phyloP scores from a whole-genome alignment of 2,329 filamentous ascomycete genomes.

The Pseudogymnoascus sp. region DNA sequence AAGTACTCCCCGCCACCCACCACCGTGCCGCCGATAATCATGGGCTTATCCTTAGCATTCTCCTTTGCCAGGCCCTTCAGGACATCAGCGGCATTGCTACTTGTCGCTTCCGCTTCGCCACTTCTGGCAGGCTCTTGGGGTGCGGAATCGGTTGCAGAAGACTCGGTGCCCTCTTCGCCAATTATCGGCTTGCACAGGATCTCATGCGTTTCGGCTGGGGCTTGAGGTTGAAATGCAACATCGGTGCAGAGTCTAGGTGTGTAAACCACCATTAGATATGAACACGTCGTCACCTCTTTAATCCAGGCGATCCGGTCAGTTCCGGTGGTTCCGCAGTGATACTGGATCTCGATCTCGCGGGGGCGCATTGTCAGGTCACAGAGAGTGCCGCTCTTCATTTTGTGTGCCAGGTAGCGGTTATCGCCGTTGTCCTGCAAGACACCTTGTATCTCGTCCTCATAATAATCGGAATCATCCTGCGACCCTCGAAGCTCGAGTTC shows the following conservation, averaged over 20 bases:
- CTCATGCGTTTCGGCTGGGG: background rate
- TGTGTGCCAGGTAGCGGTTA: constrained; percentile 62
- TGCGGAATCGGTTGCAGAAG: constrained; percentile 34
- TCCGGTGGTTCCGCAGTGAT: constrained; percentile 53
- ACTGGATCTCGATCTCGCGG: constrained; percentile 59
- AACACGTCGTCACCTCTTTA: constrained; percentile 64
- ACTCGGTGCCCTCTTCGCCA: background rate
- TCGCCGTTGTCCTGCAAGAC: constrained; percentile 60
- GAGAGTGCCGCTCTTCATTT: constrained; percentile 55
- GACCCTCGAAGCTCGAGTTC: constrained; percentile 22
- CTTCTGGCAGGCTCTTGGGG: constrained; percentile 33
- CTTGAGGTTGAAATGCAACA: constrained; percentile 48
- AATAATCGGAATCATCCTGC: constrained; percentile 18
- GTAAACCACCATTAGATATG: constrained; percentile 68
- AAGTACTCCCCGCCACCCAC: constrained; percentile 51
- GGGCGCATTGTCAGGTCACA: constrained; percentile 66
- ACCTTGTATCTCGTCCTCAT: constrained; percentile 17
- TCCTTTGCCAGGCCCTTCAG: constrained; percentile 20
- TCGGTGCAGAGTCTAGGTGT: constrained; percentile 69
- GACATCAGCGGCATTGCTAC: constrained; percentile 23
- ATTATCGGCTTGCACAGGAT: background rate
- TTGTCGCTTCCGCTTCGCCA: constrained; percentile 19
- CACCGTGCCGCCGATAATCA: constrained; percentile 49
- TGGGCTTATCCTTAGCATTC: constrained; percentile 24
- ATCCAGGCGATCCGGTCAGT: constrained; percentile 62